These are phyloP conservation scores for Penicillium psychrofluorescens DNA, from an alignment of 495 filamentous ascomycete species.

Conservation along the genomic window DNA sequence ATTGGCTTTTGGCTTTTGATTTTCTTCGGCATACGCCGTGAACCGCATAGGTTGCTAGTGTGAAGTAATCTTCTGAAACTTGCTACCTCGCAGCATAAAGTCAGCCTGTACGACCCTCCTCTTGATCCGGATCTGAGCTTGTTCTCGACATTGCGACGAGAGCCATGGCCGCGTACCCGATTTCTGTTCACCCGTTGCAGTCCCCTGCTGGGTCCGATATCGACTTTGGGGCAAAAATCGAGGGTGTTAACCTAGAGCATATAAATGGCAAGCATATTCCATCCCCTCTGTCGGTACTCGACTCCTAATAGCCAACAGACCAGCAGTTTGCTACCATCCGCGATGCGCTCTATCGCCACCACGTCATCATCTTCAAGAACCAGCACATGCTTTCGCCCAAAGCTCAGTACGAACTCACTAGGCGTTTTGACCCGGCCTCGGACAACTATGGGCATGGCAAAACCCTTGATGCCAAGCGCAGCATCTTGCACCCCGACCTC, in stretches of 20 bases:
- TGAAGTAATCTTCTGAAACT: no score
- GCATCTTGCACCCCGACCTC: slow-evolving; percentile 67
- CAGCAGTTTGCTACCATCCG: slow-evolving; percentile 52
- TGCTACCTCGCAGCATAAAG: no score
- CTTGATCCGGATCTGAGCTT: no score
- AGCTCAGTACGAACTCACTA: slow-evolving; percentile 64
- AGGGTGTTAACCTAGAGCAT: slow-evolving; percentile 51
- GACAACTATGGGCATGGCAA: slow-evolving; percentile 66
- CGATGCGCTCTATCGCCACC: slow-evolving; percentile 52
- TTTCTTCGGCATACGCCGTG: slow-evolving; percentile 7
- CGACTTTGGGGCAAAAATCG: slow-evolving; percentile 52
- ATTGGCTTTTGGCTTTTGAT: neutral
- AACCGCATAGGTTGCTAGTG: neutral
- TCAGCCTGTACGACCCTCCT: neutral
- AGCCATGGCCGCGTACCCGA: slow-evolving; percentile 12
- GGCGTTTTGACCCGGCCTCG: slow-evolving; percentile 58
- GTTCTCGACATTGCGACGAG: no score
- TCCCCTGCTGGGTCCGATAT: slow-evolving; percentile 40
- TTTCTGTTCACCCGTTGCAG: slow-evolving; percentile 29
- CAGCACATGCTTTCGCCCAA: slow-evolving; percentile 52
- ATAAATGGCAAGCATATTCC: slow-evolving; percentile 35
- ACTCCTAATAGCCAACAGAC: slow-evolving; percentile 29
- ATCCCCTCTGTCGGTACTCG: neutral
- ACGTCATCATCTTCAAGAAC: slow-evolving; percentile 63
- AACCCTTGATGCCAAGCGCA: slow-evolving; percentile 57